Conservation (phyloP, 768 basidiomycete species). For the Artomyces pyxidatus region DNA sequence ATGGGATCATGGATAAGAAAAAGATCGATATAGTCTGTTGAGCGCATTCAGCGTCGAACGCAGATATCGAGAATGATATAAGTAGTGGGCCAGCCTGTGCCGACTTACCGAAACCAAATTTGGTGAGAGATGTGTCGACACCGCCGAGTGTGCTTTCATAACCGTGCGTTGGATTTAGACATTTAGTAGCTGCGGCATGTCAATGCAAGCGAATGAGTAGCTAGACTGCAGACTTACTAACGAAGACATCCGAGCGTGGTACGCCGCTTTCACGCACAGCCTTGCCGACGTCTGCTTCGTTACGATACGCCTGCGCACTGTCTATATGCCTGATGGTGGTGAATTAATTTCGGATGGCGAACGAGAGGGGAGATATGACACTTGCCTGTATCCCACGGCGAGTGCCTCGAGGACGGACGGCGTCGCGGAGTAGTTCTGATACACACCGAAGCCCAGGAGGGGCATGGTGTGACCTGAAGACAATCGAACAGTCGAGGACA, state of each 20-base stretch:
- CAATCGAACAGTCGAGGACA: not conserved
- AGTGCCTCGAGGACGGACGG: constrained; percentile 54
- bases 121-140: constrained; percentile 5
- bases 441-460: constrained; percentile 61
- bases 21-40: constrained; percentile 56
- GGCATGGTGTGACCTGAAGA: constrained; percentile 39
- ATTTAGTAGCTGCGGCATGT: constrained; percentile 12
- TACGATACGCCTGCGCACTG: constrained; percentile 61
- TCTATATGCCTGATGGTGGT: constrained; percentile 51
- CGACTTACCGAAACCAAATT: constrained; percentile 3
- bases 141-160: constrained; percentile 2
- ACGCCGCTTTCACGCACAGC: constrained; percentile 52
- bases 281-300: constrained; percentile 54
- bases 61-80: not conserved
- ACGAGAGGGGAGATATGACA: not conserved
- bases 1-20: constrained; percentile 73
- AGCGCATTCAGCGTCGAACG: not conserved
- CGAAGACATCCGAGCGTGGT: constrained; percentile 51
- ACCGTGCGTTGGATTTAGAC: constrained; percentile 9
- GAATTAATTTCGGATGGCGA: not conserved
- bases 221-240: constrained; percentile 40
- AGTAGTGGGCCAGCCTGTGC: no score
- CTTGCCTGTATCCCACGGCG: constrained; percentile 55
- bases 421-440: constrained; percentile 51
- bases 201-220: not conserved